Base-by-base conservation (phyloP, 1,284 basidiomycete genomes). In the Irpex rosettiformis region DNA sequence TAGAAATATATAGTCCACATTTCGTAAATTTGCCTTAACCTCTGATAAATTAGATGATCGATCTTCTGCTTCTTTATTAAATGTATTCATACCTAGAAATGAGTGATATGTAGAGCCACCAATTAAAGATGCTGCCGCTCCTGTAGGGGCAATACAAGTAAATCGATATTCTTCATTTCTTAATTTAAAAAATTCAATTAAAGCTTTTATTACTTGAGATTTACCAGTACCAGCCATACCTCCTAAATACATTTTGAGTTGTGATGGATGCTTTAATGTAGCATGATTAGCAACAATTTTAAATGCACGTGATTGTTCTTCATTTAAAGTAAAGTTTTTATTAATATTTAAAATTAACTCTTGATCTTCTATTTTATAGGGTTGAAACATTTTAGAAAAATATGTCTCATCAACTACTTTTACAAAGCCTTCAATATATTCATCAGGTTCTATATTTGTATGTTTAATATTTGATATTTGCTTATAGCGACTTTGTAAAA, bases 191-290 rank as follows among this genome's bases (percentile, higher is more conserved):
- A 60, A 62, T 21, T 24, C 3, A 2, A 52, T 72, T 3, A 73
- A 57, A 0, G 64, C 69, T 51, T 71, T 64, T 8, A 75, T 71
- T 0, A 72, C 69, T n/a, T n/a, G n/a, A n/a, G n/a, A n/a, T n/a
- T n/a, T n/a, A n/a, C n/a, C n/a, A n/a, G n/a, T n/a, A n/a, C n/a
- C n/a, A n/a, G n/a, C n/a, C n/a, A n/a, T n/a, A n/a, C n/a, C n/a
- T n/a, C n/a, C n/a, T n/a, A n/a, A n/a, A n/a, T n/a, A n/a, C n/a
- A n/a, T n/a, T n/a, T n/a, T n/a, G n/a, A n/a, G n/a, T n/a, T n/a
- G n/a, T n/a, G n/a, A n/a, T n/a, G n/a, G n/a, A n/a, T n/a, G n/a
- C n/a, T n/a, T n/a, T n/a, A 40, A 40, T 8, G 33, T 40, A 40
- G 53, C 13, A 27, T 53, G 52, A 16, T 28, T 18, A 28, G 48